These are phyloP conservation scores for Zygnema cylindricum DNA, from an alignment of 139 green algal species.

Conservation along the genomic window DNA sequence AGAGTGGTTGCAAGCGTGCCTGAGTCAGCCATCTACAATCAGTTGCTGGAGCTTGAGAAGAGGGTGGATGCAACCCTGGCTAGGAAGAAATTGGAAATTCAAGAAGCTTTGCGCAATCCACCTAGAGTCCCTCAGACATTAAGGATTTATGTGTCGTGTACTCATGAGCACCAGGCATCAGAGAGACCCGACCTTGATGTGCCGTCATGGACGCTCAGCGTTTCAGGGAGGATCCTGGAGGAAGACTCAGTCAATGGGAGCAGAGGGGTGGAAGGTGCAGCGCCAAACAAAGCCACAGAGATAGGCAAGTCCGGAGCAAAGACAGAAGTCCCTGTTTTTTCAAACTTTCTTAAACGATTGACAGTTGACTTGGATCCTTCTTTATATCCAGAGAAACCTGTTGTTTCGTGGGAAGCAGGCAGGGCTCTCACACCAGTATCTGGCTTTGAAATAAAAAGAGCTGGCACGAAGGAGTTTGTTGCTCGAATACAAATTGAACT, in stretches of 20 bases:
- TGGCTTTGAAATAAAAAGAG: slow-evolving; percentile 67
- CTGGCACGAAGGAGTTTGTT: slow-evolving; percentile 57
- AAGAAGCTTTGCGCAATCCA: slow-evolving; percentile 66
- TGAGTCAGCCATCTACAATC: slow-evolving; percentile 72
- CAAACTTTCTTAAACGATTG: slow-evolving; percentile 65
- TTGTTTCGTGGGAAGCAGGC: slow-evolving; percentile 61
- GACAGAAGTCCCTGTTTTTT: slow-evolving; percentile 50
- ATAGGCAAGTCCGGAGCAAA: neutral
- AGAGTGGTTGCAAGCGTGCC: slow-evolving; percentile 65
- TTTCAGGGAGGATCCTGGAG: slow-evolving; percentile 50
- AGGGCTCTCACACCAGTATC: slow-evolving; percentile 39
- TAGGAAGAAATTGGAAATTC: slow-evolving; percentile 72
- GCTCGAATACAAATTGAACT: slow-evolving; percentile 64
- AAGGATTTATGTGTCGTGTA: slow-evolving; percentile 72
- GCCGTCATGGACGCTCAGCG: slow-evolving; percentile 58
- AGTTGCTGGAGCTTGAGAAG: slow-evolving; percentile 75
- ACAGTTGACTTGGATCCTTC: slow-evolving; percentile 62
- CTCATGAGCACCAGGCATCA: slow-evolving; percentile 38
- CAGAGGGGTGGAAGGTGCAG: neutral
- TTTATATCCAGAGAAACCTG: slow-evolving; percentile 44
- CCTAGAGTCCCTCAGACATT: slow-evolving; percentile 63
- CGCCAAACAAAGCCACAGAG: neutral
- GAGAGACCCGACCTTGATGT: neutral
- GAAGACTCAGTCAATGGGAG: neutral
- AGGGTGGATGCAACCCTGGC: slow-evolving; percentile 69